Base-by-base conservation (phyloP, 2,329 filamentous ascomycete genomes). In the Emericellopsis atlantica region DNA sequence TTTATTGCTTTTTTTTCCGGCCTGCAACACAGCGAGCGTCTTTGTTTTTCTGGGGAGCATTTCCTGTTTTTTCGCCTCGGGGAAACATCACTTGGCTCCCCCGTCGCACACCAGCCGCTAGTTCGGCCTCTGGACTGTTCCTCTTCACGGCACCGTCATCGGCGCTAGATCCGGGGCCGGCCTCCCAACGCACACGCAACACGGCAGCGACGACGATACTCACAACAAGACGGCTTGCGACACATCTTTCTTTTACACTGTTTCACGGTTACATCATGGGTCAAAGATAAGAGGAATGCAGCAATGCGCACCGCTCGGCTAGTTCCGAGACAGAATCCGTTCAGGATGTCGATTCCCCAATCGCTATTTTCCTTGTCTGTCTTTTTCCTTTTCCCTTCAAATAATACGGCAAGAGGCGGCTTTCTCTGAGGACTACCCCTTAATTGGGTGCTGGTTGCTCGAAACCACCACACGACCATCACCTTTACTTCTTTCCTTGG, bases 211-310 rank as follows among this genome's bases (percentile, higher is more conserved):
- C 57, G 60, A 59, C 54, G 54, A 58, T 48, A 40, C 37, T 66
- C 63, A 66, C 60, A 62, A 60, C 12, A 9, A 29, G 26, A 64
- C 62, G 63, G 64, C 59, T 62, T 62, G 62, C 61, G 53, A 57
- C 45, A 45, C 39, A 41, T 43, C 47, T 49, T 53, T 44, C 43
- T 45, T 52, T 55, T 53, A 58, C 49, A 43, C 49, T 45, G 52
- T 50, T 49, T 49, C 42, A 47, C 42, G 47, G 43, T 48, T 54
- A 50, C 36, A 35, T 38, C 35, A 36, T 51, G 51, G 54, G 49
- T 57, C 54, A 56, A 61, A 69, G 64, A 67, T 60, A 74, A 74
- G 70, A 76, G 65, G 65, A 72, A 71, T 66, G 74, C 74, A 78
- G 74, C 74, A 74, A 78, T 78, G 74, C 74, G 74, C 64, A 60